Evolutionary conservation across 768 basidiomycete species (phyloP), one percentile per base, ranked within the genome.

Genomic region (Lactifluus hygrophoroides): DNA sequence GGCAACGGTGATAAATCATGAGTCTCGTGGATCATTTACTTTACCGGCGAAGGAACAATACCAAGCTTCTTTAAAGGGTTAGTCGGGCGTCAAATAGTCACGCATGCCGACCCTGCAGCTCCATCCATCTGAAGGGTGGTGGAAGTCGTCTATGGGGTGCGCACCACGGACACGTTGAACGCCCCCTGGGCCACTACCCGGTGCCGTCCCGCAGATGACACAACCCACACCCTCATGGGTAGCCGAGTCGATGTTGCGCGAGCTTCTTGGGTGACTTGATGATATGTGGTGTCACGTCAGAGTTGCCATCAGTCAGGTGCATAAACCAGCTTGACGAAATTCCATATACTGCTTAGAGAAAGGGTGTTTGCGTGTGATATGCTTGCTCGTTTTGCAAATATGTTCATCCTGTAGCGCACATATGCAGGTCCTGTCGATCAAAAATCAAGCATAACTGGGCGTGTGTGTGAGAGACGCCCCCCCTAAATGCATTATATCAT

Each of bases 1-100:
- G 38, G 34, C 14, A 13, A 47, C 58, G 53, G 46, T 30, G 58
- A 60, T 56, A 43, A 19, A n/a, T 35, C 46, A 37, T 50, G 59
- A 54, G 48, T 53, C 56, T 38, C 30, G 47, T 27, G 34, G 61
- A 49, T 2, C 28, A 44, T 38, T 51, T 34, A 52, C 42, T 27
- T 27, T 17, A 7, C n/a, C n/a, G 16, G 40, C 32, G 19, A 28
- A 27, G 27, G 28, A 4, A 25, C 28, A n/a, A 14, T 37, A 34
- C 37, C 16, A 44, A 50, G 52, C 1, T 17, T n/a, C 35, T 32
- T 37, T 44, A 45, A 42, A 50, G 16, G 28, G 58, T 55, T 60
- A 51, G 48, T 19, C 54, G 34, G 30, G 53, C 21, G 54, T 34
- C 37, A 48, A 56, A 40, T 6, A 5, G 11, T 37, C 25, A 35